Evolutionary conservation across 176 grass and related monocot species (phyloP), one percentile per base, ranked within the genome.

Genomic region (Bonia amplexicaulis): DNA sequence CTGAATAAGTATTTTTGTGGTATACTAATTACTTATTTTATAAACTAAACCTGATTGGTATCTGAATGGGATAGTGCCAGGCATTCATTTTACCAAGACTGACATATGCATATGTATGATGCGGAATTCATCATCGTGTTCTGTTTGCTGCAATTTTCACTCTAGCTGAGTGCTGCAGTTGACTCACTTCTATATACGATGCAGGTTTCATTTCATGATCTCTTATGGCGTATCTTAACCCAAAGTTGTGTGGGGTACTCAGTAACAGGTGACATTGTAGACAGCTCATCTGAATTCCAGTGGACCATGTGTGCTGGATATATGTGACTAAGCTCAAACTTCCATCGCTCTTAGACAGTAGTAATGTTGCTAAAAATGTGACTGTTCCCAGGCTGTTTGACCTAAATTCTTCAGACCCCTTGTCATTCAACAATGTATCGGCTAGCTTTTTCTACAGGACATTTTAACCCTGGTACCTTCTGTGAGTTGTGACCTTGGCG

Each of bases 381-480:
- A 29, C 33, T 64, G 80, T 35, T 51, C n/a, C 26, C 12, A 65
- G 80, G 45, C 16, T 54, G 57, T 80, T 80, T 48, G 14, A 17
- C 12, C 73, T 15, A 73, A 73, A 47, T 17, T 78, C 47, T 25
- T 59, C 42, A 53, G 40, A 54, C 15, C 25, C 71, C 22, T 77
- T 37, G 37, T 51, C 39, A 16, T 22, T 60, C 22, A 12, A 76
- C 64, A 63, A 29, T 70, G 64, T 82, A 78, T 55, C n/a, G 17
- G 48, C 45, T 66, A 54, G 83, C 65, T 78, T 76, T 67, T 86
- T 82, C 64, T 66, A 86, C 66, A 90, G 88, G 72, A 73, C 84
- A 78, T 82, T 78, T 90, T 86, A 59, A 90, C 79, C 65, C 79
- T 78, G 88, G 55, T 82, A 86, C 39, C 52, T 48, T 71, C 46